phyloP scores from a whole-genome alignment of 495 filamentous ascomycete species.

The Trichoderma reesei region DNA sequence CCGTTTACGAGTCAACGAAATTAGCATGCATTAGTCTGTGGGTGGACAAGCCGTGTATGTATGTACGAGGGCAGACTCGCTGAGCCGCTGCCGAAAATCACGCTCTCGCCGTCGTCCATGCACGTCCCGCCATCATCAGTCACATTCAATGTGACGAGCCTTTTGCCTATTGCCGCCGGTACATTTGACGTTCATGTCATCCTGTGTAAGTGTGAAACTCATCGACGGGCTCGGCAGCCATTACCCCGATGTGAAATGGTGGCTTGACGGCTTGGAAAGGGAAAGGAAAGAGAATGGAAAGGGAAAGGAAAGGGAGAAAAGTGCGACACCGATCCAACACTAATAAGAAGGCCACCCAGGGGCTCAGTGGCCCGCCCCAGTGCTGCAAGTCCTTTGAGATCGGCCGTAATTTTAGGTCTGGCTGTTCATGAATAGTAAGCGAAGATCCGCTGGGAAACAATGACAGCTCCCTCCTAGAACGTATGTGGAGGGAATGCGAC shows the following conservation, averaged over 20 bases:
- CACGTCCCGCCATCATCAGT: neutral
- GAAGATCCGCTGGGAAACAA: neutral
- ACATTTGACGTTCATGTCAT: neutral
- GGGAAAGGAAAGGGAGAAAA: neutral
- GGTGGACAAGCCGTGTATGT: neutral
- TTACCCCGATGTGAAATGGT: neutral
- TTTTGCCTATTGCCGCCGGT: neutral
- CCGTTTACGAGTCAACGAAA: slow-evolving; percentile 7
- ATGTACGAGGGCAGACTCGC: no score
- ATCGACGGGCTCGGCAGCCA: neutral
- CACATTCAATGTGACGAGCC: neutral
- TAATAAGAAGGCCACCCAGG: neutral
- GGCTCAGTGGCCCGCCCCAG: neutral
- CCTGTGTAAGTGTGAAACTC: neutral
- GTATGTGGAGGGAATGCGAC: no score
- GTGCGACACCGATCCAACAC: neutral
- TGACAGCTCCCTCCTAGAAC: neutral
- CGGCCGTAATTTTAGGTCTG: neutral
- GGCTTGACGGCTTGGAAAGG: neutral
- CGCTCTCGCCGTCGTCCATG: neutral
- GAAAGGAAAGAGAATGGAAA: neutral
- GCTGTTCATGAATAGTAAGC: neutral
- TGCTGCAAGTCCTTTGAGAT: neutral
- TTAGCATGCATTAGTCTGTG: slow-evolving; percentile 2
- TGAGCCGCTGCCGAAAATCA: neutral